Percentiles rank a stretch among this genome's conserved stretches.
These are phyloP conservation scores for Colletotrichum liaoningense DNA, from an alignment of 2,329 filamentous ascomycete species.

Conservation along the genomic window DNA sequence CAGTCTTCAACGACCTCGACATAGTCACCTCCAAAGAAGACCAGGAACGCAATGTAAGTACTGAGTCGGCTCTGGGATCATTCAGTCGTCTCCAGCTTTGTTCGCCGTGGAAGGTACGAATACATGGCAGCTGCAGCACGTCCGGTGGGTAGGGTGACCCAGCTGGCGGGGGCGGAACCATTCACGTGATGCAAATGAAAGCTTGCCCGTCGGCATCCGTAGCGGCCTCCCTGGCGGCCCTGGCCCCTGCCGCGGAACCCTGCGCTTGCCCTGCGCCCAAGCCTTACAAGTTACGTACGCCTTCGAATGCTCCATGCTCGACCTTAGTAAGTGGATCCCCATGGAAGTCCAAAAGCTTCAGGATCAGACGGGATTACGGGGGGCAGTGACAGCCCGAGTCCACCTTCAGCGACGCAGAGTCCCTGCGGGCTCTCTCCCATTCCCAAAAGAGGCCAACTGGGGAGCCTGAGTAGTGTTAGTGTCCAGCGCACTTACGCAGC, in stretches of 20 bases:
- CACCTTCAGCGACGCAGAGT: neutral
- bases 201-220: neutral
- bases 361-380: slow-evolving; percentile 24
- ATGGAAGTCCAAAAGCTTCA: neutral
- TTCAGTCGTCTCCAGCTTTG: neutral
- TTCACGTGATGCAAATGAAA: neutral
- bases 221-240: neutral
- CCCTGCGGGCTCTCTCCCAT: neutral
- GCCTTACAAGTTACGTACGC: slow-evolving; percentile 6
- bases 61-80: too few relatives aligned
- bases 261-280: neutral
- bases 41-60: neutral
- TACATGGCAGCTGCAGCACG: too few relatives aligned
- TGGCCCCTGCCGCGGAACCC: neutral
- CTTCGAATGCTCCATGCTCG: neutral
- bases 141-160: too few relatives aligned
- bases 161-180: neutral
- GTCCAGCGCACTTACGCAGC: neutral
- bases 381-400: slow-evolving; percentile 15
- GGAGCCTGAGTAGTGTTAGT: neutral
- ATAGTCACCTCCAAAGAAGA: neutral
- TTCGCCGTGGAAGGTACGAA: too few relatives aligned
- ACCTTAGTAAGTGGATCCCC: slow-evolving; percentile 6
- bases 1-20: neutral
- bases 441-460: neutral